phyloP scores from a whole-genome alignment of 805 yeast genomes.

The Jamesozyma spencerorum region DNA sequence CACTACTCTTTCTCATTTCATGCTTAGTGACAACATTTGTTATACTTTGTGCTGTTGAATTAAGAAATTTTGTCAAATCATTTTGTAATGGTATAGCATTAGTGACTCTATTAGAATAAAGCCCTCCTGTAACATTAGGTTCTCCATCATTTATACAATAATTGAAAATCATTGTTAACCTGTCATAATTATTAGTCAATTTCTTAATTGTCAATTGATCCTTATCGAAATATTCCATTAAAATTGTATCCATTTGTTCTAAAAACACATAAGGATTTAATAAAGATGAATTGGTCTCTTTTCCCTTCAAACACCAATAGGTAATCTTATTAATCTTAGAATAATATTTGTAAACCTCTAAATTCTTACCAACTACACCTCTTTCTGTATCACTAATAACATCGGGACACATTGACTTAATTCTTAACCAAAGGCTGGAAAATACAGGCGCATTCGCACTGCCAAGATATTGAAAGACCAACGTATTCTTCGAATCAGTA shows the following conservation, averaged over 20 bases:
- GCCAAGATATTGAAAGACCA: slow-evolving; percentile 23
- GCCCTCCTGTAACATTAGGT: slow-evolving; percentile 58
- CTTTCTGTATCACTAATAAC: slow-evolving; percentile 3
- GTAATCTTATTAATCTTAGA: slow-evolving; percentile 17
- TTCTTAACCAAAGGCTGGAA: slow-evolving; percentile 16
- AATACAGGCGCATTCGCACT: slow-evolving; percentile 24
- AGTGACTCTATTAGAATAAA: slow-evolving; percentile 45
- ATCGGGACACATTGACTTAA: slow-evolving; percentile 19
- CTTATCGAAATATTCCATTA: slow-evolving; percentile 50
- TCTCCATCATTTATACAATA: slow-evolving; percentile 73
- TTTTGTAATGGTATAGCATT: slow-evolving; percentile 53
- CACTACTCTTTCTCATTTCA: not conserved
- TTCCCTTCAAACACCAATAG: slow-evolving; percentile 20
- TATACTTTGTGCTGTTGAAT: slow-evolving; percentile 28
- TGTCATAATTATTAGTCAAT: slow-evolving; percentile 61
- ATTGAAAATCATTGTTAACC: slow-evolving; percentile 58
- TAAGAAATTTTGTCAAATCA: slow-evolving; percentile 29
- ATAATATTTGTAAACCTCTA: slow-evolving; percentile 17
- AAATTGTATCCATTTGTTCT: slow-evolving; percentile 38
- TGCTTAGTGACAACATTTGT: slow-evolving; percentile 6
- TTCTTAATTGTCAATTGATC: slow-evolving; percentile 46
- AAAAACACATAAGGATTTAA: slow-evolving; percentile 47
- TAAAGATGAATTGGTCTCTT: slow-evolving; percentile 16
- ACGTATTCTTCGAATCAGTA: slow-evolving; percentile 17
- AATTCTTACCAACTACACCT: slow-evolving; percentile 13